Percentiles rank a stretch among this genome's conserved stretches.
Conservation (phyloP, 257 asterid species). For the Scutellaria galericulata region DNA sequence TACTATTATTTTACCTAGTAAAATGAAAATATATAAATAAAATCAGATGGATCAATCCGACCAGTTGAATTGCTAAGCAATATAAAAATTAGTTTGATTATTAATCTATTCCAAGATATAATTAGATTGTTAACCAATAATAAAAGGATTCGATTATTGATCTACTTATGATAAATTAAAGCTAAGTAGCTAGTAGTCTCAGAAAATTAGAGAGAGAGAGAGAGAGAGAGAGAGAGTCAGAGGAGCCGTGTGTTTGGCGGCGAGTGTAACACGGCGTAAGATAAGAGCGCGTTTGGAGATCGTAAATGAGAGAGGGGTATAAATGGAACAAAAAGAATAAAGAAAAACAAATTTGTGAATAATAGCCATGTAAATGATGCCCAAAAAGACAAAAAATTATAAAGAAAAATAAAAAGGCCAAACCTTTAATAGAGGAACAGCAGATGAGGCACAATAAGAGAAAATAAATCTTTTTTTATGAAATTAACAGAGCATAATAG, state of each 20-base stretch:
- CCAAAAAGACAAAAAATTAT: conserved; percentile 10
- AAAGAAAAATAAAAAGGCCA: not conserved
- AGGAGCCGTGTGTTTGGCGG: conserved; percentile 41
- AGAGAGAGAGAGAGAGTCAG: conserved; percentile 18
- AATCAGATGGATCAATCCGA: no score
- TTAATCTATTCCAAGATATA: no score
- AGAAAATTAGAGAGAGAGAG: conserved; percentile 18
- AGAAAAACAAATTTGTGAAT: conserved; percentile 19
- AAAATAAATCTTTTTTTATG: conserved; percentile 32
- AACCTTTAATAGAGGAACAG: conserved; percentile 10
- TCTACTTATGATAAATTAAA: not conserved
- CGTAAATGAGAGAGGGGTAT: not conserved
- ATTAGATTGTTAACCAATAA: no score
- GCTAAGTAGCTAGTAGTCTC: not conserved
- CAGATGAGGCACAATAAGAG: not conserved
- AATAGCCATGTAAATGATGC: conserved; percentile 35
- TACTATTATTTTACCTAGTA: no score
- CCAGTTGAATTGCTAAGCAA: no score
- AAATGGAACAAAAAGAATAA: not conserved
- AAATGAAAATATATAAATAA: no score
- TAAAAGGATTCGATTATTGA: no score
- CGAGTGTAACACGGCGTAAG: conserved; percentile 51
- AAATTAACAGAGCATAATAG: conserved; percentile 38
- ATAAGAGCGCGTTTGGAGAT: conserved; percentile 43
- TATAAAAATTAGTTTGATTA: no score